Base-by-base conservation (phyloP, 2,329 filamentous ascomycete genomes). In the Tolypocladium amazonense region DNA sequence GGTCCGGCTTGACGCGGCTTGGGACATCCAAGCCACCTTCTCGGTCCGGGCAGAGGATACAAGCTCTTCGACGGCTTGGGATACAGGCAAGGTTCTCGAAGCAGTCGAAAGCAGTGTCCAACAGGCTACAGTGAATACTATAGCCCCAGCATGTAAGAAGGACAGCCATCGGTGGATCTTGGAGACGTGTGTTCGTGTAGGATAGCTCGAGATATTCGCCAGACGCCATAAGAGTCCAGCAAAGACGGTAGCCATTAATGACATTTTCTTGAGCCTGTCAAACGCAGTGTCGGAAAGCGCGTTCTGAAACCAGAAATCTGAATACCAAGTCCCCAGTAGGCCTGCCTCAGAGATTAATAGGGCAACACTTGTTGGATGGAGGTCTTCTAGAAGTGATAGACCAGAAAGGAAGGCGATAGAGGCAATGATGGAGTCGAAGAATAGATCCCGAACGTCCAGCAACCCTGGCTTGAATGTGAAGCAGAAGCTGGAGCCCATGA, bases 401-500 rank as follows among this genome's bases (percentile, higher is more conserved):
- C 63, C 64, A 7, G 66, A 70, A 18, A 70, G n/a, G 2, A 74
- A 54, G 8, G 57, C 64, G 8, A 62, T 23, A 6, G 65, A 61
- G 6, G 67, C 67, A 4, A 66, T 56, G 2, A 65, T 56, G 37
- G 71, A 70, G 54, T 75, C 71, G 18, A 69, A 11, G 18, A 70
- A 30, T 7, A 75, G 62, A 33, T 74, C 71, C 9, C 68, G 61
- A 1, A 69, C 52, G 4, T 65, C 68, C 6, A 71, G 64, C 38
- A 62, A 63, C 35, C 65, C 62, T 15, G 73, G 68, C 0, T 63
- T 60, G n/a, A 75, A 55, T 20, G 71, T 71, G 66, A 69, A 68
- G n/a, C 65, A 57, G 14, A 68, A 64, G 57, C 71, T 69, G 30
- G 50, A 61, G 63, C 33, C 68, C 65, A 18, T 67, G 66, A 8